A percentile compares a stretch with the other conserved stretches of the same genome.
These are phyloP conservation scores for Eleusine coracana DNA, from an alignment of 176 grass and related monocot genomes.

Conservation along the genomic window DNA sequence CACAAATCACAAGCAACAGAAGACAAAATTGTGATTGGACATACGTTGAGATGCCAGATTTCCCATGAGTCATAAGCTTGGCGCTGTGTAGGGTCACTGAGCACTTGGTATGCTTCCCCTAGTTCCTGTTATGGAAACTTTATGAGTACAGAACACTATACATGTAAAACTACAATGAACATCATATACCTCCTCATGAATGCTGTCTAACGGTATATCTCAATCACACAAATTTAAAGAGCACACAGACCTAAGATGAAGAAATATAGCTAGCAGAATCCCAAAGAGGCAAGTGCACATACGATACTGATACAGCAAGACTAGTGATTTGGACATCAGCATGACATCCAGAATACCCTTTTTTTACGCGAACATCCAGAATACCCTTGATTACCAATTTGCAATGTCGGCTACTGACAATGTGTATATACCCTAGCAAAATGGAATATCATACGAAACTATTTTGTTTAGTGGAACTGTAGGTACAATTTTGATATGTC, in stretches of 20 bases:
- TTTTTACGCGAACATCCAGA: too few relatives aligned
- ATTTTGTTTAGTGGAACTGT: too few relatives aligned
- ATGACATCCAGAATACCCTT: too few relatives aligned
- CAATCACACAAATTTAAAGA: neutral
- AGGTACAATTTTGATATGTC: too few relatives aligned
- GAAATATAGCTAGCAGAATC: too few relatives aligned
- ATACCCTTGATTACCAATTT: too few relatives aligned
- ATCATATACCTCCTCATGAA: constrained; percentile 19
- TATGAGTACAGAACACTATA: constrained; percentile 19
- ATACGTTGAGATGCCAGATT: constrained; percentile 97
- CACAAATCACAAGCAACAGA: neutral
- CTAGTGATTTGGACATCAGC: too few relatives aligned
- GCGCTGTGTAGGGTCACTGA: constrained; percentile 83
- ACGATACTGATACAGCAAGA: too few relatives aligned
- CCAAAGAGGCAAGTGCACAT: too few relatives aligned
- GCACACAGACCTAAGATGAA: neutral
- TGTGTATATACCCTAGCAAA: too few relatives aligned
- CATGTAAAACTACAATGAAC: constrained; percentile 29
- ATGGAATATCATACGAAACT: too few relatives aligned
- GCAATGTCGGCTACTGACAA: too few relatives aligned
- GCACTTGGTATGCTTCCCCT: constrained; percentile 96
- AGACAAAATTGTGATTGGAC: constrained; percentile 17
- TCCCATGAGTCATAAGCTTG: constrained; percentile 81
- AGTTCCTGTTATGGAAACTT: constrained; percentile 63
- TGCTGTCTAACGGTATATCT: neutral